Percentiles rank a stretch among this genome's conserved stretches.
phyloP scores from a whole-genome alignment of 2,329 filamentous ascomycete genomes.

The Talaromyces sp. region DNA sequence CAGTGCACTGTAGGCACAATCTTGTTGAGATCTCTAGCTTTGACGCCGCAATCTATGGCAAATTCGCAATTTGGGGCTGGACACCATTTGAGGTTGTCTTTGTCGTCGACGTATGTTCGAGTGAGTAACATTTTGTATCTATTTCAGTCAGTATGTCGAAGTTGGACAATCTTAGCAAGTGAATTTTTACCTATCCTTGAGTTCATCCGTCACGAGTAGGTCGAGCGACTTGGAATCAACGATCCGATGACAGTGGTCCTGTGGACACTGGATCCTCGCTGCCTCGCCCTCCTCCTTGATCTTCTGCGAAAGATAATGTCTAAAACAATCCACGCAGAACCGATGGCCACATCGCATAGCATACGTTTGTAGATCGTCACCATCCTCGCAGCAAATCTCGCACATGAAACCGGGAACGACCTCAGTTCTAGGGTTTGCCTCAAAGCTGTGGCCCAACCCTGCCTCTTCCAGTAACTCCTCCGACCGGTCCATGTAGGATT shows the following conservation, averaged over 20 bases:
- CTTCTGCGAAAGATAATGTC: constrained; percentile 87
- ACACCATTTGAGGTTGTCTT: constrained; percentile 94
- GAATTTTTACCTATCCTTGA: constrained; percentile 52
- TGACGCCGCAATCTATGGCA: constrained; percentile 82
- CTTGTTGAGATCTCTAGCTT: constrained; percentile 77
- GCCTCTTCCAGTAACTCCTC: constrained; percentile 78
- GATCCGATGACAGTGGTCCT: constrained; percentile 80
- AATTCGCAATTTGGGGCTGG: constrained; percentile 96
- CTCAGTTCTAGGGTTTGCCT: constrained; percentile 64
- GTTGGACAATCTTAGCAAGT: background rate
- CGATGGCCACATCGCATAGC: constrained; percentile 93
- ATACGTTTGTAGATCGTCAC: constrained; percentile 71
- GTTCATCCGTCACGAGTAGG: constrained; percentile 61
- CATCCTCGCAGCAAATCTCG: constrained; percentile 95
- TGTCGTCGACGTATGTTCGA: constrained; percentile 94
- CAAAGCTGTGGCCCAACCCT: constrained; percentile 68
- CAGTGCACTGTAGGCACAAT: constrained; percentile 90
- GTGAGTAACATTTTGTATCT: constrained; percentile 85
- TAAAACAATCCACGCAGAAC: constrained; percentile 89
- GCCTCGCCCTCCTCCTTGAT: constrained; percentile 95
- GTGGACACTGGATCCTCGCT: constrained; percentile 88
- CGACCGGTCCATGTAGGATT: constrained; percentile 90
- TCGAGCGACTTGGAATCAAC: constrained; percentile 87
- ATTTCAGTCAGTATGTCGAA: background rate
- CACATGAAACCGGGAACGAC: constrained; percentile 75